Evolutionary conservation across 2,329 filamentous ascomycete genomes (phyloP).

Genomic region (Xylariomycetidae sp.): DNA sequence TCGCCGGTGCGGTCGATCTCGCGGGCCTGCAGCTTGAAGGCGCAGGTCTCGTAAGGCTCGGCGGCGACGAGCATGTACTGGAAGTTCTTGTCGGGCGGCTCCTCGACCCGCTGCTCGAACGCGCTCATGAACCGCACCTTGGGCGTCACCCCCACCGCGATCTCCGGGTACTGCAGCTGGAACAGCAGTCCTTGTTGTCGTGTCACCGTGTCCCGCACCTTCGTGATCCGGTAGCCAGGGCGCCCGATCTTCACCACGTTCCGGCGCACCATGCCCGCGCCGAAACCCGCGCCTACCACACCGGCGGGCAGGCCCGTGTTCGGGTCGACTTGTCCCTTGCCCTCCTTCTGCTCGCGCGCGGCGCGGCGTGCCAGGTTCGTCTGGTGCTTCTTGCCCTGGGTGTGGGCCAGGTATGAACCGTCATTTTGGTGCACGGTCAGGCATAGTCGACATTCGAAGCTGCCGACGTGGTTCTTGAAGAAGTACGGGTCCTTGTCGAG

Average conservation of each 20-base stretch:
- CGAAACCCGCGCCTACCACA: constrained; percentile 65
- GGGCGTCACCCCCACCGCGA: constrained; percentile 65
- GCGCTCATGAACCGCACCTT: constrained; percentile 96
- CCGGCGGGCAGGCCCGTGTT: constrained; percentile 66
- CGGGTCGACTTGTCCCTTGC: constrained; percentile 62
- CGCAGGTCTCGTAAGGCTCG: constrained; percentile 96
- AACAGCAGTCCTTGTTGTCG: constrained; percentile 89
- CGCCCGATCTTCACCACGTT: constrained; percentile 93
- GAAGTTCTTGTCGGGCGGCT: constrained; percentile 82
- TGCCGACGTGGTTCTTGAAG: constrained; percentile 99
- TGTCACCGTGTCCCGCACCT: constrained; percentile 83
- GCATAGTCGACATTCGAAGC: constrained; percentile 95
- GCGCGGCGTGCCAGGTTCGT: constrained; percentile 94
- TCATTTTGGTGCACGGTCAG: constrained; percentile 98
- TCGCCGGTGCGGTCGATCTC: constrained; percentile 89
- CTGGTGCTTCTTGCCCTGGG: constrained; percentile 97
- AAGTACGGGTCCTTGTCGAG: constrained; percentile 99
- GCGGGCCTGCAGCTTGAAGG: constrained; percentile 88
- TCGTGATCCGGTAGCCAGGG: constrained; percentile 96
- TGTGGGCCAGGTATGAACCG: constrained; percentile 96
- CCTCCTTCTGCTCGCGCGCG: constrained; percentile 90
- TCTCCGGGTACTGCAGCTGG: constrained; percentile 92
- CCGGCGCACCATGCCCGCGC: constrained; percentile 58
- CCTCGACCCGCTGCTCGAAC: constrained; percentile 91
- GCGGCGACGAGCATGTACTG: constrained; percentile 94